Evolutionary conservation across 257 asterid species (phyloP).

Genomic region (Thymus quinquecostatus): DNA sequence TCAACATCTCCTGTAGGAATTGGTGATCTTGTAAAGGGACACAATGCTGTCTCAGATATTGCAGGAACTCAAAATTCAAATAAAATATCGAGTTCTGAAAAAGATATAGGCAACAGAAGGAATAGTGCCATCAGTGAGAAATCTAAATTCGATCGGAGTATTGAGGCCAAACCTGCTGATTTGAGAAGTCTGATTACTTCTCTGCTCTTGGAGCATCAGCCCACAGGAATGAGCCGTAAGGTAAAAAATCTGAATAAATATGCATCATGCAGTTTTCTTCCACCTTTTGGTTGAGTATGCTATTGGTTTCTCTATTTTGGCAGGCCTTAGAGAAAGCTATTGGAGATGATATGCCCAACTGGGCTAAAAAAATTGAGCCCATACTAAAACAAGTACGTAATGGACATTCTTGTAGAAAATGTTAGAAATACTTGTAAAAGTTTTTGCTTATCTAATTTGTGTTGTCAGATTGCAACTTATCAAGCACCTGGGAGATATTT

Average conservation of each 20-base stretch:
- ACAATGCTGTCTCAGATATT: constrained; percentile 43
- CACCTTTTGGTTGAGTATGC: constrained; percentile 21
- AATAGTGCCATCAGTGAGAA: constrained; percentile 50
- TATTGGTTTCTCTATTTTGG: constrained; percentile 25
- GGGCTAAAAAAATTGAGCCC: constrained; percentile 73
- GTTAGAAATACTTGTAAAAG: constrained; percentile 17
- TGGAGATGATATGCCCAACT: constrained; percentile 75
- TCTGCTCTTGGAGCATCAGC: constrained; percentile 67
- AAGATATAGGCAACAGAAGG: constrained; percentile 52
- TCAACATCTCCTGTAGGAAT: constrained; percentile 57
- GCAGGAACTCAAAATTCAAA: constrained; percentile 44
- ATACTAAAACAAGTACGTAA: constrained; percentile 76
- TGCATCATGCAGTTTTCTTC: constrained; percentile 21
- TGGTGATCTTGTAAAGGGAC: constrained; percentile 60
- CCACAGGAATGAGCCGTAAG: constrained; percentile 85
- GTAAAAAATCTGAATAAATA: constrained; percentile 38
- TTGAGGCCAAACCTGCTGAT: constrained; percentile 57
- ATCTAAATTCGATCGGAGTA: constrained; percentile 44
- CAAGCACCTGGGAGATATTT: constrained; percentile 88
- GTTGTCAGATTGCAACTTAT: constrained; percentile 66
- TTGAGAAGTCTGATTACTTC: constrained; percentile 69
- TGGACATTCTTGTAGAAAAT: constrained; percentile 12
- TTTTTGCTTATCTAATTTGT: constrained; percentile 34
- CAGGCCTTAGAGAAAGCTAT: constrained; percentile 93
- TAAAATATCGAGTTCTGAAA: constrained; percentile 58